Evolutionary conservation across 2,329 filamentous ascomycete genomes (phyloP), one percentile per base, ranked within the genome.

Genomic region (Sarocladium brachiariae): DNA sequence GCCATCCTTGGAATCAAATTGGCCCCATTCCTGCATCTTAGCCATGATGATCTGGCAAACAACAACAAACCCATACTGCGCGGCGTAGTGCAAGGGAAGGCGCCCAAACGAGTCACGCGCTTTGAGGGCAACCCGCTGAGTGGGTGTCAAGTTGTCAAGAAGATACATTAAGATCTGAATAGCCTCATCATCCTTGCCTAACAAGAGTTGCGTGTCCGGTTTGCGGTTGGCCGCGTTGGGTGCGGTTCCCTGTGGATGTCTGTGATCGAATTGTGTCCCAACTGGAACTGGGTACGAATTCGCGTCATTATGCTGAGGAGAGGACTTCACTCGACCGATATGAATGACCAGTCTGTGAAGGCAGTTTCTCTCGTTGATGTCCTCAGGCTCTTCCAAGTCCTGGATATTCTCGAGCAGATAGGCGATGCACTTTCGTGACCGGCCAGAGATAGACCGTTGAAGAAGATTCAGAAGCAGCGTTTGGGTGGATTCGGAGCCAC

Each of bases 351-450:
- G 75, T 8, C 93, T 84, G 65, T 99, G 93, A 46, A 99, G 81
- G 64, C 89, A 93, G 64, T 96, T 99, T 11, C 93, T 85, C 59
- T 86, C 84, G 68, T 97, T 96, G 63, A 99, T 89, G 62, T 97
- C 93, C 58, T 95, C 88, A 2, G 87, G 80, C 62, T 96, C 91
- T 47, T 95, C 84, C 2, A 97, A 75, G 1, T 80, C 83, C 39
- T 82, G 77, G 49, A 93, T 76, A 37, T 83, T 77, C 10, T 73
- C 70, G 2, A 99, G 67, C 1, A 97, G 75, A 52, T 78, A 78
- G n/a, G 78, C 71, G 47, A 96, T 86, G 60, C 83, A 90, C 21
- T 73, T 68, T 59, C 78, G 84, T 0, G 87, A 81, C 48, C 81
- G 80, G 52, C 78, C 78, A 2, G 86, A 84, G 52, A 93, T 88